Percentiles rank a stretch among this genome's conserved stretches.
Evolutionary conservation across 805 yeast genomes (phyloP).

Genomic region (Zygoascus tannicola): DNA sequence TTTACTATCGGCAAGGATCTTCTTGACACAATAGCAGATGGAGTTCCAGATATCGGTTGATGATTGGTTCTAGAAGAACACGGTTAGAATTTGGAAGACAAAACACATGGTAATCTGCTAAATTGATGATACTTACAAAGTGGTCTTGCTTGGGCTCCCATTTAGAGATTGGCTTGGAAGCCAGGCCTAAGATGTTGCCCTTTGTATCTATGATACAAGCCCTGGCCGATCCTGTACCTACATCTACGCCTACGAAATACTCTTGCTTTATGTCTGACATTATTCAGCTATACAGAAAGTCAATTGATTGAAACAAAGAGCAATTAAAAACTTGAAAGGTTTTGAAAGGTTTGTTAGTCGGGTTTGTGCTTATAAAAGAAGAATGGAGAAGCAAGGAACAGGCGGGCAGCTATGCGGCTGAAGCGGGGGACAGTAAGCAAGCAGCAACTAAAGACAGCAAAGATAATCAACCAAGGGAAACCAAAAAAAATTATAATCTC

Average conservation of each 20-base stretch:
- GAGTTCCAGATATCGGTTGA: conserved; percentile 84
- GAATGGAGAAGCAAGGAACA: too few relatives aligned
- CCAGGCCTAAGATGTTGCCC: conserved; percentile 65
- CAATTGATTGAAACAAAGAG: too few relatives aligned
- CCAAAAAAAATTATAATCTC: too few relatives aligned
- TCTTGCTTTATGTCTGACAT: too few relatives aligned
- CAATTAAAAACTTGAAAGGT: too few relatives aligned
- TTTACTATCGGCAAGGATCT: conserved; percentile 64
- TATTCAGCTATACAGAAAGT: too few relatives aligned
- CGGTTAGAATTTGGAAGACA: not conserved
- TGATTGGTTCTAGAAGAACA: conserved; percentile 76
- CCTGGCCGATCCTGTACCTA: conserved; percentile 97
- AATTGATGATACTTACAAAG: conserved; percentile 28
- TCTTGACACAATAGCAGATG: conserved; percentile 70
- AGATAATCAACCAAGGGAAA: too few relatives aligned
- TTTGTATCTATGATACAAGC: conserved; percentile 81
- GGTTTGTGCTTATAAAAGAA: too few relatives aligned
- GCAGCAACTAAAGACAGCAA: too few relatives aligned
- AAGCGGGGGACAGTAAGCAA: too few relatives aligned
- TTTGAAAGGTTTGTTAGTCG: too few relatives aligned
- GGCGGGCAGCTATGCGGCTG: too few relatives aligned
- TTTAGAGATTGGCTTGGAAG: conserved; percentile 70
- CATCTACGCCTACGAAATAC: conserved; percentile 64
- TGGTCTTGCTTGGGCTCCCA: conserved; percentile 37
- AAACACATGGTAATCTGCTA: not conserved